A percentile compares a stretch with the other conserved stretches of the same genome.
These are phyloP conservation scores for Fraxinus baroniana DNA, from an alignment of 305 asterid species.

Conservation along the genomic window DNA sequence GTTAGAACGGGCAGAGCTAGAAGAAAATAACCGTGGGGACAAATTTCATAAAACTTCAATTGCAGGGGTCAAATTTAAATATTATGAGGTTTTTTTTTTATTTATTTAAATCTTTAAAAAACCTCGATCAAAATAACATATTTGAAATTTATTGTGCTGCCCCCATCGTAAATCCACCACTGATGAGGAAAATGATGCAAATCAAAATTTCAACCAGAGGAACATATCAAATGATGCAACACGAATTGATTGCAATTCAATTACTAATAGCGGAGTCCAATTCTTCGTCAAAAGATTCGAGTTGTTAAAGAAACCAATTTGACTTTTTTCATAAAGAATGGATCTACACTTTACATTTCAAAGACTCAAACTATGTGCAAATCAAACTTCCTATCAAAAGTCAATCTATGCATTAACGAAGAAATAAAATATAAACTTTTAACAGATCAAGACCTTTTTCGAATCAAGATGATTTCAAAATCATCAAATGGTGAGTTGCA, in stretches of 20 bases:
- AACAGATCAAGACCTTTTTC: background rate
- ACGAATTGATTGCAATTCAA: background rate
- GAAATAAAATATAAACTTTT: background rate
- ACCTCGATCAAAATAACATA: too few relatives aligned
- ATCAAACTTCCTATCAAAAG: too few relatives aligned
- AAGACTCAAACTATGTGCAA: background rate
- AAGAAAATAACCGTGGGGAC: too few relatives aligned
- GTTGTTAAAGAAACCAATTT: too few relatives aligned
- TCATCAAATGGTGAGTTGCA: background rate
- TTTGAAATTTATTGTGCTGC: too few relatives aligned
- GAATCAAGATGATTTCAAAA: background rate
- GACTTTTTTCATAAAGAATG: background rate
- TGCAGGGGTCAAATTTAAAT: too few relatives aligned
- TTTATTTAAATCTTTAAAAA: too few relatives aligned
- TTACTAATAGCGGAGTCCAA: background rate
- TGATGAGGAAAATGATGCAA: background rate
- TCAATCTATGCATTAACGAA: background rate
- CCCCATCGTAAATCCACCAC: too few relatives aligned
- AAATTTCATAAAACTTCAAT: too few relatives aligned
- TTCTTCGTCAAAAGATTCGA: background rate
- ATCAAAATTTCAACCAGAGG: background rate
- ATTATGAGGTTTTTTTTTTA: too few relatives aligned
- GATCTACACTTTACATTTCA: background rate
- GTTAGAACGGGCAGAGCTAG: too few relatives aligned
- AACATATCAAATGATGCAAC: too few relatives aligned